These are phyloP conservation scores for Diaporthe helianthi DNA, from an alignment of 2,329 filamentous ascomycete genomes.

Conservation along the genomic window DNA sequence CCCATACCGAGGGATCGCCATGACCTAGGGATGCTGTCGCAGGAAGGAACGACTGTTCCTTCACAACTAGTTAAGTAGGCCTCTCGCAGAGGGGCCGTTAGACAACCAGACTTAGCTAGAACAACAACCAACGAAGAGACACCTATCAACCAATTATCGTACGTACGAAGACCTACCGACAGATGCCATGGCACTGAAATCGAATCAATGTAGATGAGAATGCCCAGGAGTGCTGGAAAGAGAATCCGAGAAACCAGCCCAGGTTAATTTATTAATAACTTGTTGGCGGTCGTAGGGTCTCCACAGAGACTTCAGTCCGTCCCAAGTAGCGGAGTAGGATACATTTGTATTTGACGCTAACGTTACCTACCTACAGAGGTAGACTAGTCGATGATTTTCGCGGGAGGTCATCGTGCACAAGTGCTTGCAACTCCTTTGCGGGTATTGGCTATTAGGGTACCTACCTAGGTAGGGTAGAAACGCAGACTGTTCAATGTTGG, in stretches of 20 bases:
- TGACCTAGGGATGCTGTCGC: background rate
- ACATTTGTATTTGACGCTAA: slow-evolving; percentile 14
- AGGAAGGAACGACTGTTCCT: no score
- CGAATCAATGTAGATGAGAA: background rate
- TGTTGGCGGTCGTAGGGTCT: background rate
- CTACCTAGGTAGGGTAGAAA: background rate
- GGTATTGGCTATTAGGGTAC: background rate
- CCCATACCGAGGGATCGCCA: slow-evolving; percentile 4
- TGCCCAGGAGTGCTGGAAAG: background rate
- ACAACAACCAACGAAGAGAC: no score
- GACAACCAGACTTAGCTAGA: no score
- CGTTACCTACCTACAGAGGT: no score
- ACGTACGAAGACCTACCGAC: no score
- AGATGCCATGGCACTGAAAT: background rate
- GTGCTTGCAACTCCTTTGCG: background rate
- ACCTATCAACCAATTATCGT: no score
- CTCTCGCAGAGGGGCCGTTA: no score
- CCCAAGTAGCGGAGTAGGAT: background rate
- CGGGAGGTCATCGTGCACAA: background rate
- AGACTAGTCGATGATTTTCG: background rate
- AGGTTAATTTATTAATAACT: background rate
- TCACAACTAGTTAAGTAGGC: no score
- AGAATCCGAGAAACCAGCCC: background rate
- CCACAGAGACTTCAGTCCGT: slow-evolving; percentile 2
- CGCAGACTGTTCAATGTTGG: background rate